Evolutionary conservation across 495 filamentous ascomycete genomes (phyloP).

Genomic region (Xylaria acuta): DNA sequence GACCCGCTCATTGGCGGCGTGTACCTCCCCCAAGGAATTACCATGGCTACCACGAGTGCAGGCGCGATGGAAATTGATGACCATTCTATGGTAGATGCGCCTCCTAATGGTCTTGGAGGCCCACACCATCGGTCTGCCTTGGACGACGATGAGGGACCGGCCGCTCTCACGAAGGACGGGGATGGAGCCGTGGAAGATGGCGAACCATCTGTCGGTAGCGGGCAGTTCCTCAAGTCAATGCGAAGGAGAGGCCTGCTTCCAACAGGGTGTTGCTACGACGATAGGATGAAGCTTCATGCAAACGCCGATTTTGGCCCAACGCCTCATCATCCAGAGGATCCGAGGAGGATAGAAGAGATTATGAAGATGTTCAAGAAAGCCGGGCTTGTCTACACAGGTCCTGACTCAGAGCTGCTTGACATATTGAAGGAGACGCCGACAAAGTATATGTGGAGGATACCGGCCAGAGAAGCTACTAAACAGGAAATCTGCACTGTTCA

Average conservation of each 20-base stretch:
- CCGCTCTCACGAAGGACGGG: constrained; percentile 34
- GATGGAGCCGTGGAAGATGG: constrained; percentile 41
- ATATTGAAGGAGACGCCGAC: constrained; percentile 54
- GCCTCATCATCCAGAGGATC: constrained; percentile 93
- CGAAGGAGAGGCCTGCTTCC: constrained; percentile 53
- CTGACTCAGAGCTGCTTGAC: constrained; percentile 51
- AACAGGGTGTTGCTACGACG: constrained; percentile 87
- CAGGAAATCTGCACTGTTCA: constrained; percentile 83
- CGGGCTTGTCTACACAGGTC: constrained; percentile 69
- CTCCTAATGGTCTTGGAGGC: constrained; percentile 47
- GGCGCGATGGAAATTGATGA: constrained; percentile 51
- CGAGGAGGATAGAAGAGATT: constrained; percentile 86
- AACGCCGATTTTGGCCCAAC: constrained; percentile 71
- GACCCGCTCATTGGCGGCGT: constrained; percentile 1
- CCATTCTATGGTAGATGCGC: constrained; percentile 43
- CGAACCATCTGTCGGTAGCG: constrained; percentile 28
- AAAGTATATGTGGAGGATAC: constrained; percentile 76
- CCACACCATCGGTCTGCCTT: constrained; percentile 19
- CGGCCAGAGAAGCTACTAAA: constrained; percentile 72
- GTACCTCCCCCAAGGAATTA: constrained; percentile 5
- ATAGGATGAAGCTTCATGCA: constrained; percentile 89
- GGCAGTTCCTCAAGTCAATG: constrained; percentile 25
- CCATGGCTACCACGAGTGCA: constrained; percentile 42
- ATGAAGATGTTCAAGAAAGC: constrained; percentile 81
- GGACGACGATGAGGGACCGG: constrained; percentile 26